phyloP scores from a whole-genome alignment of 2,329 filamentous ascomycete genomes.

The Xylaria sp. region DNA sequence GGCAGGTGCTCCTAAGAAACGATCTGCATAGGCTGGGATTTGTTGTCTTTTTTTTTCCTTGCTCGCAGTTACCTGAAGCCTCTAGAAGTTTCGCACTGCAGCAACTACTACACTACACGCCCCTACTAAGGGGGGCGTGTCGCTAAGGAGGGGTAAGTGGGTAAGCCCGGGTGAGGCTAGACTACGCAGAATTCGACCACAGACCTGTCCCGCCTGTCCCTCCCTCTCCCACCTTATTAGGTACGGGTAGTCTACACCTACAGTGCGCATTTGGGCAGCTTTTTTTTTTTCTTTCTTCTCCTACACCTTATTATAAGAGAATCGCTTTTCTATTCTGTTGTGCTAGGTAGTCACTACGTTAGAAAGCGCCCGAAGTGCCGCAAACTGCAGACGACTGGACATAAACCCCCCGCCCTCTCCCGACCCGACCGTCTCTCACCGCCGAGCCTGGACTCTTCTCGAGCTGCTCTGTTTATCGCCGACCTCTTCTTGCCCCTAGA shows the following conservation, averaged over 20 bases:
- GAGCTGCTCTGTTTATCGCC: slow-evolving; percentile 27
- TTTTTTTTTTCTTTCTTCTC: slow-evolving; percentile 45
- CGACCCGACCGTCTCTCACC: slow-evolving; percentile 19
- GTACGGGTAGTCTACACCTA: slow-evolving; percentile 37
- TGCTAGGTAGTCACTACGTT: slow-evolving; percentile 14
- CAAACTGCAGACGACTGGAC: slow-evolving; percentile 18
- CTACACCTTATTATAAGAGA: slow-evolving; percentile 27
- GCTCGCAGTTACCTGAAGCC: slow-evolving; percentile 42
- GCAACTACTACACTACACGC: slow-evolving; percentile 2
- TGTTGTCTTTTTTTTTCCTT: neutral
- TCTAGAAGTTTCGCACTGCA: slow-evolving; percentile 46
- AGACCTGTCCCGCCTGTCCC: slow-evolving; percentile 19
- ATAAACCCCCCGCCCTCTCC: slow-evolving; percentile 8
- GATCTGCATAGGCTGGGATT: slow-evolving; percentile 30
- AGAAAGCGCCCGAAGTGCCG: slow-evolving; percentile 1
- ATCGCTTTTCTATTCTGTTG: slow-evolving; percentile 21
- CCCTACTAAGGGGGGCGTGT: slow-evolving; percentile 26
- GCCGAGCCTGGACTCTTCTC: slow-evolving; percentile 11
- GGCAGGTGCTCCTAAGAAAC: neutral
- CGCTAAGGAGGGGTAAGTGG: slow-evolving; percentile 43
- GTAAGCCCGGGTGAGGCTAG: slow-evolving; percentile 40
- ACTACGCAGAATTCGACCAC: slow-evolving; percentile 33
- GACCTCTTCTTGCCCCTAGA: neutral
- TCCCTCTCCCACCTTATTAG: slow-evolving; percentile 39
- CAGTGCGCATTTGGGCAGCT: slow-evolving; percentile 46